Conservation (phyloP, 352 stramenopile species). For the Phytophthora parvispora region DNA sequence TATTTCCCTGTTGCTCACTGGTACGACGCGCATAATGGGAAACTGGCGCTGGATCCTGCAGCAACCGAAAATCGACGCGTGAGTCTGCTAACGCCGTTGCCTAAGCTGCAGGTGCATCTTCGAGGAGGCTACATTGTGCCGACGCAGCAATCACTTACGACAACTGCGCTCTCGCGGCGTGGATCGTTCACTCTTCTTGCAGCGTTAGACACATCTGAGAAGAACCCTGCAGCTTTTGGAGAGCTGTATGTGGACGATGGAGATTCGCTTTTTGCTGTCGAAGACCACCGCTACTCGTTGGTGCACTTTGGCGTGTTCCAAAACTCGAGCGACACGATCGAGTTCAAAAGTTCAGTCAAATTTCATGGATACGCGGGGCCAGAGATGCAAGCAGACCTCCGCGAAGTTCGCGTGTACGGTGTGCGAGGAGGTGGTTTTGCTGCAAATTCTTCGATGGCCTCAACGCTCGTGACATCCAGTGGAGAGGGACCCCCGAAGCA, state of each 20-base stretch:
- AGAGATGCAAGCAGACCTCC: constrained; percentile 69
- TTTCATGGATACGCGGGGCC: constrained; percentile 72
- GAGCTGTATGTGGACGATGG: constrained; percentile 85
- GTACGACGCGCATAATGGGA: constrained; percentile 74
- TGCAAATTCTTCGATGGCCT: constrained; percentile 67
- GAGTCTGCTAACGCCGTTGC: constrained; percentile 62
- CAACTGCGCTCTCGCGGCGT: constrained; percentile 65
- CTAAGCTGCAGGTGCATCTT: constrained; percentile 72
- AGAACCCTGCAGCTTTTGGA: constrained; percentile 42
- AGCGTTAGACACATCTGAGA: constrained; percentile 42
- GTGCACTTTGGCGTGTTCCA: constrained; percentile 54
- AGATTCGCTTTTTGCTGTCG: constrained; percentile 70
- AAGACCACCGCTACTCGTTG: constrained; percentile 65
- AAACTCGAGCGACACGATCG: constrained; percentile 43
- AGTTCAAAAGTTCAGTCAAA: constrained; percentile 44
- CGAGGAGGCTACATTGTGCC: constrained; percentile 74
- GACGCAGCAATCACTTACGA: constrained; percentile 62
- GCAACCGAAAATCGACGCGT: constrained; percentile 28
- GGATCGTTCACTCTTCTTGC: constrained; percentile 65
- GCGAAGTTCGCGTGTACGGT: constrained; percentile 68
- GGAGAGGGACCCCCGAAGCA: constrained; percentile 6
- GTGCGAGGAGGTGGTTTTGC: constrained; percentile 51
- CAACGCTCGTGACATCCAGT: constrained; percentile 23
- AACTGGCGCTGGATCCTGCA: constrained; percentile 26
- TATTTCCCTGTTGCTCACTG: constrained; percentile 81